Conservation (phyloP, 2,329 filamentous ascomycete genomes). For the Chaetomium strumarium region DNA sequence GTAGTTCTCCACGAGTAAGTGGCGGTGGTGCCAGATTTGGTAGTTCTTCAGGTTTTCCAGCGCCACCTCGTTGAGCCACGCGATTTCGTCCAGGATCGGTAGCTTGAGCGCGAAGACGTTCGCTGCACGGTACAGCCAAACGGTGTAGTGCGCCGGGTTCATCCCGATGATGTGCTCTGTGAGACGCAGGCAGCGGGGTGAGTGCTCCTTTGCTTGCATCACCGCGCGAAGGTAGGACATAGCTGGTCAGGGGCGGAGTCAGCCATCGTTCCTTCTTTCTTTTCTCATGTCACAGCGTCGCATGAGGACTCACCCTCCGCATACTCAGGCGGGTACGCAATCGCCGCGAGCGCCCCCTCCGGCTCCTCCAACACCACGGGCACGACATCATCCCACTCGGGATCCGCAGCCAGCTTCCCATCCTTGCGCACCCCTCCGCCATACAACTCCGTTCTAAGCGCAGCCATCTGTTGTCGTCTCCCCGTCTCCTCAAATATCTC, state of each 20-base stretch:
- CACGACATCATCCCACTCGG: conserved; percentile 75
- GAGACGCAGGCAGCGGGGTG: conserved; percentile 68
- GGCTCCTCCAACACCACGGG: conserved; percentile 83
- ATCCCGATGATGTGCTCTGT: conserved; percentile 86
- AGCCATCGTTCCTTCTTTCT: background rate
- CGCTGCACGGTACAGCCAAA: conserved; percentile 91
- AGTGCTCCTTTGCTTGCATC: conserved; percentile 84
- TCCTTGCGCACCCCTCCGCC: conserved; percentile 39
- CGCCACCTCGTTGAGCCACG: conserved; percentile 81
- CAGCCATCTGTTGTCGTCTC: conserved; percentile 46
- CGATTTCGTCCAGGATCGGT: conserved; percentile 64
- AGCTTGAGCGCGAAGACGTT: conserved; percentile 63
- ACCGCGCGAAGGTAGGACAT: conserved; percentile 90
- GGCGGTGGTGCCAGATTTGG: conserved; percentile 85
- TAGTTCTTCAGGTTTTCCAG: conserved; percentile 92
- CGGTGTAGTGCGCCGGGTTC: conserved; percentile 97
- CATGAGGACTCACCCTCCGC: conserved; percentile 55
- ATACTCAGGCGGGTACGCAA: conserved; percentile 87
- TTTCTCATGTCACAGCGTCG: background rate
- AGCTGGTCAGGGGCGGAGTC: conserved; percentile 40
- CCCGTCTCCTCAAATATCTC: conserved; percentile 42
- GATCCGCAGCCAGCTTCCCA: conserved; percentile 57
- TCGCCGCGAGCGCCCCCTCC: conserved; percentile 78
- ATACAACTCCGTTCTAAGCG: conserved; percentile 47
- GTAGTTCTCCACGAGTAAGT: conserved; percentile 57